Evolutionary conservation across 768 basidiomycete species (phyloP).

Genomic region (Kwoniella europaea): DNA sequence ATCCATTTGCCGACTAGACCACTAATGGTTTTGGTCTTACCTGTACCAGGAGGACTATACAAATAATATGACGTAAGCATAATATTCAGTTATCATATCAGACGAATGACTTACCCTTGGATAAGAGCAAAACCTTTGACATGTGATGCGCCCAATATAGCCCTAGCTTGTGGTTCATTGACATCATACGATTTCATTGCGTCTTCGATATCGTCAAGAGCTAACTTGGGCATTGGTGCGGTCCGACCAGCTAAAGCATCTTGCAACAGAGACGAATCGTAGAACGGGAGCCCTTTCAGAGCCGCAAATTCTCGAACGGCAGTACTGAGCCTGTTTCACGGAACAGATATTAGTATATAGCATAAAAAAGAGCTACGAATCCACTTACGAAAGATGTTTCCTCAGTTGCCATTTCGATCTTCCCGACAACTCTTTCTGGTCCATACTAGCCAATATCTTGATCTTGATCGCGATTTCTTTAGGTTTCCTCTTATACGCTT

Average conservation of each 20-base stretch:
- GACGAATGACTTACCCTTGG: constrained; percentile 73
- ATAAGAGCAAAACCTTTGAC: constrained; percentile 83
- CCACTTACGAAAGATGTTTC: constrained; percentile 78
- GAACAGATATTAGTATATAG: constrained; percentile 5
- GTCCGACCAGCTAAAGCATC: constrained; percentile 74
- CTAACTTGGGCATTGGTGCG: constrained; percentile 60
- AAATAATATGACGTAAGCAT: background rate
- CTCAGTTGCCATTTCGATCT: constrained; percentile 73
- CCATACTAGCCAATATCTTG: constrained; percentile 58
- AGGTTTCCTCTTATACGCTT: constrained; percentile 61
- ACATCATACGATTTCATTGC: constrained; percentile 74
- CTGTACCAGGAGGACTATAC: constrained; percentile 89
- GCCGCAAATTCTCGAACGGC: constrained; percentile 90
- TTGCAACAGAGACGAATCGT: constrained; percentile 68
- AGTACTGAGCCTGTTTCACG: constrained; percentile 75
- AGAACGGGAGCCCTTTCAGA: constrained; percentile 78
- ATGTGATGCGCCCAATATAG: constrained; percentile 76
- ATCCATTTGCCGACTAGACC: constrained; percentile 86
- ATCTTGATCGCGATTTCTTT: constrained; percentile 67
- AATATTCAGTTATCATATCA: no score
- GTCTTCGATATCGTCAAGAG: constrained; percentile 65
- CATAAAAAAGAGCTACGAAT: background rate
- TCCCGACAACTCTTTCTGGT: constrained; percentile 66
- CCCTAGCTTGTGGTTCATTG: constrained; percentile 92
- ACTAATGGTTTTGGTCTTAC: constrained; percentile 97